Base-by-base conservation (phyloP, 768 basidiomycete species). In the Tubosaeta sp. region DNA sequence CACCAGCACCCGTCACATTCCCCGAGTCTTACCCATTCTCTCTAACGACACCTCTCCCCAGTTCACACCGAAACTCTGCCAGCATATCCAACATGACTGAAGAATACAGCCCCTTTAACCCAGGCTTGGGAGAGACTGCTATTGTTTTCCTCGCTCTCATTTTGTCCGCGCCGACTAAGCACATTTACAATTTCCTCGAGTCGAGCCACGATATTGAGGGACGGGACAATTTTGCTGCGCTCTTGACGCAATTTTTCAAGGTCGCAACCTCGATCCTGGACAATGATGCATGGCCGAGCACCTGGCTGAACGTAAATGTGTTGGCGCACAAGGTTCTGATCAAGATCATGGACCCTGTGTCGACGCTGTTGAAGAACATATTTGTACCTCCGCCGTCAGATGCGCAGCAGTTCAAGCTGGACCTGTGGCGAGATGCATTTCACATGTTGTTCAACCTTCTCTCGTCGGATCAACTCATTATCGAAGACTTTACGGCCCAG, bases 401-500 rank as follows among this genome's bases (percentile, higher is more conserved):
- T 10, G 78, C 81, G 39, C 76, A 76, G 14, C 74, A 80, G 38
- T 94, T 97, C 67, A 83, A 94, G 63, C 68, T 81, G 2, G 73
- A 72, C 9, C 72, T 97, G 14, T 98, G 95, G 95, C 79, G 74
- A 46, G 86, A 88, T 40, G 83, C 81, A 36, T 83, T 97, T 58
- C 76, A 80, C 46, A 87, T 94, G 77, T 73, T 96, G 9, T 76
- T 97, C 57, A 87, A 85, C 54, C 75, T 96, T 30, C 73, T 95
- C 25, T 87, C 91, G 5, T 95, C 92, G 4, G 90, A 94, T 42
- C 91, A 94, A 51, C 77, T 97, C 16, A 84, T 91, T 14, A 93
- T 97, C 43, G 95, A 98, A 66, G 92, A 97, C 54, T 94, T 94
- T 55, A 91, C 85, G 61, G 90, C 94, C 2, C 95, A 95, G 80